phyloP scores from a whole-genome alignment of 306 rosid species.

The Boehmeria nivea region DNA sequence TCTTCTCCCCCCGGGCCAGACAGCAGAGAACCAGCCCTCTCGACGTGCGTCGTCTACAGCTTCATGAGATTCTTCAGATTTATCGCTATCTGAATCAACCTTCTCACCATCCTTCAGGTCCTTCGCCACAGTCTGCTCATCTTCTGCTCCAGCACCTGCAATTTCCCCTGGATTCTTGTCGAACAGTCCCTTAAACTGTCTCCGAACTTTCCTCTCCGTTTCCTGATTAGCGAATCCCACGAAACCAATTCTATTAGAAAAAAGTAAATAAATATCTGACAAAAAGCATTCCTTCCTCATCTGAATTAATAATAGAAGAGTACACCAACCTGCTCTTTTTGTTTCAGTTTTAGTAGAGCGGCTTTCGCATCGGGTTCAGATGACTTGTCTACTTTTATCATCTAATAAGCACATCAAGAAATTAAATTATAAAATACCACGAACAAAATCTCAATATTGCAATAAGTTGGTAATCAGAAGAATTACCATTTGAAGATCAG shows the following conservation, averaged over 20 bases:
- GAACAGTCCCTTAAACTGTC: conserved; percentile 83
- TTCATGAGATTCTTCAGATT: conserved; percentile 48
- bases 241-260: too few species aligned
- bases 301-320: not conserved
- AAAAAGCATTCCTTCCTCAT: not conserved
- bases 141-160: conserved; percentile 45
- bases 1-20: conserved; percentile 56
- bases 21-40: conserved; percentile 52
- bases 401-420: conserved; percentile 34
- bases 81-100: conserved; percentile 35
- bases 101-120: conserved; percentile 33
- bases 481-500: conserved; percentile 71
- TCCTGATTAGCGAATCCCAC: conserved; percentile 42
- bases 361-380: conserved; percentile 80
- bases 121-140: conserved; percentile 36
- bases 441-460: too few species aligned
- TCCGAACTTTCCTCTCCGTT: conserved; percentile 65
- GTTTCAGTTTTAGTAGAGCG: conserved; percentile 74
- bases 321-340: conserved; percentile 64
- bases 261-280: not conserved
- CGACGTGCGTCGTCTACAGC: conserved; percentile 25
- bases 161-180: conserved; percentile 96
- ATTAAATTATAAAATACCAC: conserved; percentile 16
- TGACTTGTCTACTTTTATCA: conserved; percentile 73
- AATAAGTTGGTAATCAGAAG: not conserved